A percentile compares a stretch with the other conserved stretches of the same genome.
phyloP scores from a whole-genome alignment of 2,329 filamentous ascomycete species.

The Apiospora rasikravindrae region DNA sequence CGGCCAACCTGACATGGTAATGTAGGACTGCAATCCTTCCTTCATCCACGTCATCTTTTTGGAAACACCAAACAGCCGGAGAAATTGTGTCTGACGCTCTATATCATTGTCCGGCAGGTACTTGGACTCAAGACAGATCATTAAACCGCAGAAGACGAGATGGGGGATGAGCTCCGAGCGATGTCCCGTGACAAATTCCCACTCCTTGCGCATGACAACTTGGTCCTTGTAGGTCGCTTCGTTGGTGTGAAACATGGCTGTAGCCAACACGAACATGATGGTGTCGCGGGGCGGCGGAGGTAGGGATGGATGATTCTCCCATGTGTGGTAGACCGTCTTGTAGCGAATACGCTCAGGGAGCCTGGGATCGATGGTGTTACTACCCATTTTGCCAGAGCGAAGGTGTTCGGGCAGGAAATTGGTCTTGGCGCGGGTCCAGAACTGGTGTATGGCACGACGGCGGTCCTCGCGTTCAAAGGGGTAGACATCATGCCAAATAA shows the following conservation, averaged over 20 bases:
- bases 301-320: background rate
- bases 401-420: background rate
- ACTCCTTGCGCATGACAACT: background rate
- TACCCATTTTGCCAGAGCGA: background rate
- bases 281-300: background rate
- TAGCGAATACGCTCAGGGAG: background rate
- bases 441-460: background rate
- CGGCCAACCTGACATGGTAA: background rate
- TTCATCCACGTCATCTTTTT: background rate
- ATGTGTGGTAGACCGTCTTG: background rate
- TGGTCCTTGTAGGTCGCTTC: background rate
- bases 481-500: conserved; percentile 9
- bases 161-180: background rate
- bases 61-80: background rate
- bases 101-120: background rate
- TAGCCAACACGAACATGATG: background rate
- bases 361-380: background rate
- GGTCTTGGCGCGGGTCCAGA: background rate
- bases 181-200: background rate
- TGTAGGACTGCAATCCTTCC: background rate
- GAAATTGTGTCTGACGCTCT: background rate
- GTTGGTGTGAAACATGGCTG: background rate
- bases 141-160: background rate
- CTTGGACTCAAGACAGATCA: background rate
- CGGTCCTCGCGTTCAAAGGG: background rate